Evolutionary conservation across 768 basidiomycete species (phyloP).

Genomic region (Lactarius evosmus): DNA sequence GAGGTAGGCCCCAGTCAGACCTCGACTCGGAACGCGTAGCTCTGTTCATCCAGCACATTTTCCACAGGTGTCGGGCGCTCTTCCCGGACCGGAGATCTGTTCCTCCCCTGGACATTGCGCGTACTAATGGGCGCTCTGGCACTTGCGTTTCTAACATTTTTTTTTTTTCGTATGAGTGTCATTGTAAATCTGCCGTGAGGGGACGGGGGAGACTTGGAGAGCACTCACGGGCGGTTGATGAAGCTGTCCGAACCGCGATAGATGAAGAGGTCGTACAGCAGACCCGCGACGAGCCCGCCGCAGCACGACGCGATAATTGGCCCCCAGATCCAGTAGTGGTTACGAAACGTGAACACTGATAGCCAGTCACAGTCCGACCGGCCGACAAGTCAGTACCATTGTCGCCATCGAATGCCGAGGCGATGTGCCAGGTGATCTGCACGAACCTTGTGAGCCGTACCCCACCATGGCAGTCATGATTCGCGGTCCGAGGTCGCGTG

Average conservation of each 20-base stretch:
- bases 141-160: neutral
- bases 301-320: slow-evolving; percentile 57
- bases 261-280: slow-evolving; percentile 58
- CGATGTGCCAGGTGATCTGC: neutral
- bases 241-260: slow-evolving; percentile 55
- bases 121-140: neutral
- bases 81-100: neutral
- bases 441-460: slow-evolving; percentile 51
- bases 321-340: slow-evolving; percentile 76
- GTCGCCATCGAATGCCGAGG: neutral
- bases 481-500: slow-evolving; percentile 69
- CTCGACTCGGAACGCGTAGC: neutral
- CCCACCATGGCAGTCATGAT: slow-evolving; percentile 69
- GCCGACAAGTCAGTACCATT: neutral
- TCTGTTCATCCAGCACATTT: neutral
- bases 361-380: neutral
- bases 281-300: slow-evolving; percentile 52
- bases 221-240: slow-evolving; percentile 51
- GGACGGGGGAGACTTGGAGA: too few species aligned
- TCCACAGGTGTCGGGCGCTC: neutral
- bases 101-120: neutral
- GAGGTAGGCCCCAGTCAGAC: slow-evolving; percentile 1
- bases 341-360: slow-evolving; percentile 42
- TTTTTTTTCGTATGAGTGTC: neutral
- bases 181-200: neutral